Evolutionary conservation across 495 filamentous ascomycete species (phyloP).

Genomic region (Aspergillus incahuasiensis): DNA sequence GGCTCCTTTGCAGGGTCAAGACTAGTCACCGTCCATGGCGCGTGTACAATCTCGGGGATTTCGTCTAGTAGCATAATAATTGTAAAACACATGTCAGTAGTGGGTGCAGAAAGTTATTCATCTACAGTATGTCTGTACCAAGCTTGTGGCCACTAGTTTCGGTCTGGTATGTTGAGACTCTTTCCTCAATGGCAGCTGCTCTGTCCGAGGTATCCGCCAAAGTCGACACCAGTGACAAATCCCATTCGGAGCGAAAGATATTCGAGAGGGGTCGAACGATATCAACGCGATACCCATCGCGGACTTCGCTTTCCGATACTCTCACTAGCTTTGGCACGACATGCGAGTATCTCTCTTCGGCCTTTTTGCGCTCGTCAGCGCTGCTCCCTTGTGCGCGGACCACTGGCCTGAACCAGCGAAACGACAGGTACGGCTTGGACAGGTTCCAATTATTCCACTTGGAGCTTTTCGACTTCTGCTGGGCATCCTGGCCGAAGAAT

Average conservation of each 20-base stretch:
- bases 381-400: not conserved
- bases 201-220: not conserved
- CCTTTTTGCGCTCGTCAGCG: not conserved
- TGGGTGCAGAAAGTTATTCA: not conserved
- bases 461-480: not conserved
- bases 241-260: not conserved
- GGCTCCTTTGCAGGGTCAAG: not conserved
- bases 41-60: not conserved
- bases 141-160: not conserved
- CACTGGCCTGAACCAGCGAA: not conserved
- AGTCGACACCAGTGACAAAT: not conserved
- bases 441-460: conserved; percentile 1
- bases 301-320: not conserved
- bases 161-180: not conserved
- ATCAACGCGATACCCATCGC: not conserved
- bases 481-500: not conserved
- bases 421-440: not conserved
- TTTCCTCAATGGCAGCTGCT: not conserved
- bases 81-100: not conserved
- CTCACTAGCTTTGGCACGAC: not conserved
- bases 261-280: not conserved
- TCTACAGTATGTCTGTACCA: not conserved
- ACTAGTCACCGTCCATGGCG: too few relatives aligned
- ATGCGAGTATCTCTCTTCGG: not conserved
- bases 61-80: not conserved